phyloP scores from a whole-genome alignment of 2,329 filamentous ascomycete species.

The Fusarium dlaminii region DNA sequence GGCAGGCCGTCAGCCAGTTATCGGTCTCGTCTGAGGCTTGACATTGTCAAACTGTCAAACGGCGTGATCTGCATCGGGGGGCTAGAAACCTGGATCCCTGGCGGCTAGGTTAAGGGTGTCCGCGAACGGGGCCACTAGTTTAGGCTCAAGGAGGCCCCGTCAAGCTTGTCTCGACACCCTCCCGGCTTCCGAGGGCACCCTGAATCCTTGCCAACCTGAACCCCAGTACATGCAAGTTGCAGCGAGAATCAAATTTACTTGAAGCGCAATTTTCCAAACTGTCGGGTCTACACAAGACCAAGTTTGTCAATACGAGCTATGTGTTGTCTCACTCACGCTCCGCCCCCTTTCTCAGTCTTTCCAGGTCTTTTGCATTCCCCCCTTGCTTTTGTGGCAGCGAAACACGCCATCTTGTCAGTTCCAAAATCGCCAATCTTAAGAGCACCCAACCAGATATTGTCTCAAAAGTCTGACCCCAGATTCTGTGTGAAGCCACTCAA shows the following conservation, averaged over 20 bases:
- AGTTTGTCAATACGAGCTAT: slow-evolving; percentile 39
- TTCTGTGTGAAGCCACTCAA: slow-evolving; percentile 24
- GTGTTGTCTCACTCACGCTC: slow-evolving; percentile 31
- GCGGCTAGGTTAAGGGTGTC: slow-evolving; percentile 34
- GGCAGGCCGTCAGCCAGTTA: slow-evolving; percentile 14
- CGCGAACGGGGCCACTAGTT: slow-evolving; percentile 36
- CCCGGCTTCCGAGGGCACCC: slow-evolving; percentile 21
- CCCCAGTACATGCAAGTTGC: slow-evolving; percentile 39
- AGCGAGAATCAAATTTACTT: slow-evolving; percentile 43
- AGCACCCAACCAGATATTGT: slow-evolving; percentile 32
- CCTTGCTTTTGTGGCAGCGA: slow-evolving; percentile 19
- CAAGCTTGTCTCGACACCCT: slow-evolving; percentile 40
- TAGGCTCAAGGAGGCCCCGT: slow-evolving; percentile 36
- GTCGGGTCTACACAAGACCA: slow-evolving; percentile 45
- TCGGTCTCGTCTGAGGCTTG: slow-evolving; percentile 20
- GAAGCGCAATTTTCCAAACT: slow-evolving; percentile 50
- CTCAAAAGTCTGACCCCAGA: slow-evolving; percentile 21
- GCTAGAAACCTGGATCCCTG: slow-evolving; percentile 43
- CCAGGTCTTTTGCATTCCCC: slow-evolving; percentile 20
- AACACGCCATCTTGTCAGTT: slow-evolving; percentile 20
- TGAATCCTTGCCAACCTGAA: slow-evolving; percentile 30
- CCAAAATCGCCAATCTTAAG: slow-evolving; percentile 36
- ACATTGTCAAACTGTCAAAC: slow-evolving; percentile 44
- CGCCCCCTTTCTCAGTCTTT: slow-evolving; percentile 23
- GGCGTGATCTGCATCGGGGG: slow-evolving; percentile 45